Base-by-base conservation (phyloP, 2,329 filamentous ascomycete species). In the Aspergillus sp. region DNA sequence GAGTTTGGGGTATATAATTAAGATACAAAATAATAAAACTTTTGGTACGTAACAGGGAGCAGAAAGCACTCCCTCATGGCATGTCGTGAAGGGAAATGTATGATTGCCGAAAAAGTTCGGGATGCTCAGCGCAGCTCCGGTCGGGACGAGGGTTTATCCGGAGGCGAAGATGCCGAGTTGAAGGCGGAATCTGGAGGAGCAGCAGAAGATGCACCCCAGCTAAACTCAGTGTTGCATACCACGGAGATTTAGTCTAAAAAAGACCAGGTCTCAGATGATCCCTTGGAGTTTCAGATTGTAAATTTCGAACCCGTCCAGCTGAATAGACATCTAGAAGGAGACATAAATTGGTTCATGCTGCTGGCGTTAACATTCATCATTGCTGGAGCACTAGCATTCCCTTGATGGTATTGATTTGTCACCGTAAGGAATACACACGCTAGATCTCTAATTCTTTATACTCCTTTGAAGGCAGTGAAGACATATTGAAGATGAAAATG, bases 131-230 rank as follows among this genome's bases (percentile, higher is more conserved):
- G 5, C 53, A 61, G 56, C 56, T 61, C 50, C 44, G 32, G 25
- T 55, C 59, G 59, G 59, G 39, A 19, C 44, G 42, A 59, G 11
- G 11, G 30, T 61, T 61, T 23, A 54, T 61, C 59, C 59, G 59
- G 21, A 13, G 32, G 49, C 50, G 27, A 50, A 30, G 49, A 44
- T 25, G 13, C 47, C n/a, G 15, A 17, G 56, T 44, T 38, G 32
- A 44, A n/a, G 25, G 21, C 8, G 19, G 21, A 41, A 8, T 30
- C 8, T 13, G 21, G 19, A 17, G 47, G 15, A 44, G 41, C 21
- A 41, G 36, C 19, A 23, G 6, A 23, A 10, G 30, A 36, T 23
- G 50, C 27, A 30, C 23, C n/a, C 23, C 23, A 13, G 21, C 21
- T 15, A 15, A 30, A 49, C 23, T 49, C 44, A 17, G 7, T 11